Percentiles rank a stretch among this genome's conserved stretches.
Conservation (phyloP, 768 basidiomycete genomes). For the Leucocoprinus leucothites region DNA sequence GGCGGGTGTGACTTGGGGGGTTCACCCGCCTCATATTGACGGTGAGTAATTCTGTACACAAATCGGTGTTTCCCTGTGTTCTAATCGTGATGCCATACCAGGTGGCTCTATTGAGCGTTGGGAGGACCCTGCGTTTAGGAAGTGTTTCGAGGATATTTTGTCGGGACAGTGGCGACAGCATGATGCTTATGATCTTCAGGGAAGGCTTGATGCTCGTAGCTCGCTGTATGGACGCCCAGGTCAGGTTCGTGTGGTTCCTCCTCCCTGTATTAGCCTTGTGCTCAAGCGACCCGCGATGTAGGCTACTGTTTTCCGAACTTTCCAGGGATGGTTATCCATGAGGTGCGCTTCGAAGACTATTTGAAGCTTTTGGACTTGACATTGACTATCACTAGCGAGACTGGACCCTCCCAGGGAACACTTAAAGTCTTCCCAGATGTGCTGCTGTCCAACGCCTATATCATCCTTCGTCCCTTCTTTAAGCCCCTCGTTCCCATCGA, state of each 20-base stretch:
- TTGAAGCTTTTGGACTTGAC: background rate
- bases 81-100: background rate
- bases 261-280: background rate
- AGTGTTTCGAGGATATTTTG: conserved; percentile 61
- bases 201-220: conserved; percentile 55
- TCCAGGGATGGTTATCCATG: conserved; percentile 78
- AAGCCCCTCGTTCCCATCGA: conserved; percentile 37
- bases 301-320: conserved; percentile 55
- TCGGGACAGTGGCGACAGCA: conserved; percentile 60
- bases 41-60: conserved; percentile 25
- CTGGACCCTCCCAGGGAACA: conserved; percentile 67
- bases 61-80: background rate
- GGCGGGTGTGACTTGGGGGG: conserved; percentile 55
- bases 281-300: conserved; percentile 17
- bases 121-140: conserved; percentile 59
- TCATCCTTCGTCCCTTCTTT: conserved; percentile 78
- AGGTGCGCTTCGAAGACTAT: conserved; percentile 34
- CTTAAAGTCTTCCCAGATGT: conserved; percentile 68
- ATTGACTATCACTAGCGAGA: conserved; percentile 39
- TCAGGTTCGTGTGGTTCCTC: conserved; percentile 31
- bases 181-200: conserved; percentile 62
- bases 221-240: conserved; percentile 60
- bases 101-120: conserved; percentile 59
- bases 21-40: conserved; percentile 43
- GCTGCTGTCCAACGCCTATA: conserved; percentile 64